Base-by-base conservation (phyloP, 2,329 filamentous ascomycete genomes). In the Orbilia javanica region DNA sequence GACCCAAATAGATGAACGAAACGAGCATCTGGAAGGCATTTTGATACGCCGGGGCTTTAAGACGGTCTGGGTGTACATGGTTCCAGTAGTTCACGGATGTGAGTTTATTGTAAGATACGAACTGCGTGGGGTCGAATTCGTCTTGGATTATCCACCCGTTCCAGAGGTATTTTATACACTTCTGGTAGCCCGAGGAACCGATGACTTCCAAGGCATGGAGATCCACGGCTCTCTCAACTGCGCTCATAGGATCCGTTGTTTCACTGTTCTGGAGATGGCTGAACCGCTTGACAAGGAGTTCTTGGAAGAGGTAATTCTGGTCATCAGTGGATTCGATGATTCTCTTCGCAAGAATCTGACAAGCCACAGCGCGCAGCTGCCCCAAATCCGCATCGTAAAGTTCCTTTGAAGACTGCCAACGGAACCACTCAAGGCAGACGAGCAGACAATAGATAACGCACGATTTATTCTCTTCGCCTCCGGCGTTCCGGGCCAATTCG, bases 91-190 rank as follows among this genome's bases (percentile, higher is more conserved):
- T 88, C 0, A 90, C 90, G 83, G 94, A 92, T 75, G 91, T 93
- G 83, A 93, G 93, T 76, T 93, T 87, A 81, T 91, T 89, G 86
- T 96, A 99, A 82, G 94, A 91, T 67, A 97, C 88, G 83, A 99
- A 99, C 65, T 90, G 90, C n/a, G 91, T 90, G 0, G 95, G 92
- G 81, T 98, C 94, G 62, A 94, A 88, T 81, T 97, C 94, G 80
- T 97, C 93, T 83, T 99, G 96, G n/a, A 97, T 90, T 7, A 98
- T 87, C 96, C 96, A 99, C 22, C 96, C 96, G 79, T 90, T 90
- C 96, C 96, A 99, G 7, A 99, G 90, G 83, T 96, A 93, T 79
- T 88, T 89, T 82, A 98, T 93, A 83, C 95, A 98, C 85, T 81
- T 82, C 82, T 98, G 96, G 84, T 98, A 99, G 27, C 96, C 95